A percentile compares a stretch with the other conserved stretches of the same genome.
Evolutionary conservation across 2,329 filamentous ascomycete species (phyloP).

Genomic region (Zasmidium angulare): DNA sequence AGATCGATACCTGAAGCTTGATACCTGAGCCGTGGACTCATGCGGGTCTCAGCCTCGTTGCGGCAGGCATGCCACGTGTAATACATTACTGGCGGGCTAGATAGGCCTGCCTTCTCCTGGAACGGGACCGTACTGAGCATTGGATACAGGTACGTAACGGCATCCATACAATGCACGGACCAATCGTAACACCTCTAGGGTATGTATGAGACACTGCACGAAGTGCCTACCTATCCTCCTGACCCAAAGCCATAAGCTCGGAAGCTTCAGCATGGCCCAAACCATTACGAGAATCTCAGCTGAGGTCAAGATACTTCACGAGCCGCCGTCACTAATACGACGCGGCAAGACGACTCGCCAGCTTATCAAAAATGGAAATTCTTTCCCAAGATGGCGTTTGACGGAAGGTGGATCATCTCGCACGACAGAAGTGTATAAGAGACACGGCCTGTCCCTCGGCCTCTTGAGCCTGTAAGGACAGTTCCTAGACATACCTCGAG

Average conservation of each 20-base stretch:
- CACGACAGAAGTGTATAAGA: neutral
- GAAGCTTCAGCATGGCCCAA: too few species aligned
- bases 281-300: too few species aligned
- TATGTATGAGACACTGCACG: too few species aligned
- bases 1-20: neutral
- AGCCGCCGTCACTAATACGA: too few species aligned
- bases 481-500: neutral
- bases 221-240: too few species aligned
- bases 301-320: too few species aligned
- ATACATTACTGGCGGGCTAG: neutral
- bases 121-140: neutral
- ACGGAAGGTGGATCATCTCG: neutral
- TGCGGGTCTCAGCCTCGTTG: neutral
- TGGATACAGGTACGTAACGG: too few species aligned
- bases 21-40: neutral
- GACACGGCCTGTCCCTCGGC: neutral
- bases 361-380: neutral
- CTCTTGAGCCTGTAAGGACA: neutral
- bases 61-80: neutral
- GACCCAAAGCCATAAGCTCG: too few species aligned
- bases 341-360: neutral
- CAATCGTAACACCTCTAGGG: too few species aligned
- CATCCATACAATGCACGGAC: too few species aligned
- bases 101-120: neutral
- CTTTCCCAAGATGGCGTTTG: neutral